These are phyloP conservation scores for Nematodospora valgi DNA, from an alignment of 805 yeast species.

Conservation along the genomic window DNA sequence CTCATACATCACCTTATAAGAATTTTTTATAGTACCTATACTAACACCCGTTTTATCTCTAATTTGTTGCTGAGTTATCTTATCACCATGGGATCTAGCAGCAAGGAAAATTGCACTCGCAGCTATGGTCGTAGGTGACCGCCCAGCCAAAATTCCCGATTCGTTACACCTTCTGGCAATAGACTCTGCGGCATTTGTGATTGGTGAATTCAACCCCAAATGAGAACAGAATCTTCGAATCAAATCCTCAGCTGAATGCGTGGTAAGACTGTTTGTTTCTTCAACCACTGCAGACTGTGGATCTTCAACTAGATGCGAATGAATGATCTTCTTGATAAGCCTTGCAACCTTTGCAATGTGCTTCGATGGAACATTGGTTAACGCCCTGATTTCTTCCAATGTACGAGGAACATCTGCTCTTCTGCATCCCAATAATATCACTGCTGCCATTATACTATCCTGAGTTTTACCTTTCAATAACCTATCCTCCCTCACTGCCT, in stretches of 20 bases:
- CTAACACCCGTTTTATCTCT: slow-evolving; percentile 95
- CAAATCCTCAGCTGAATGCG: slow-evolving; percentile 87
- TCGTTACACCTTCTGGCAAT: slow-evolving; percentile 86
- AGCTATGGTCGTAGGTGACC: slow-evolving; percentile 95
- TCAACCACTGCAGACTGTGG: slow-evolving; percentile 38
- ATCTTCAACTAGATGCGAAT: slow-evolving; percentile 50
- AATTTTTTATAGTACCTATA: slow-evolving; percentile 92
- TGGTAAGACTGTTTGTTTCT: slow-evolving; percentile 62
- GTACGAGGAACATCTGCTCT: slow-evolving; percentile 91
- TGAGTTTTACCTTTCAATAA: slow-evolving; percentile 83
- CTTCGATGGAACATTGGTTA: slow-evolving; percentile 87
- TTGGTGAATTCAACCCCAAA: slow-evolving; percentile 76
- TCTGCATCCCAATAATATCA: slow-evolving; percentile 89
- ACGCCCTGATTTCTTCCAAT: slow-evolving; percentile 90
- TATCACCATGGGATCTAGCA: slow-evolving; percentile 71
- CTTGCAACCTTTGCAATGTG: slow-evolving; percentile 90
- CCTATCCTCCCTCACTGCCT: slow-evolving; percentile 81
- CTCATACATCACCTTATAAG: slow-evolving; percentile 76
- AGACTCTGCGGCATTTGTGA: slow-evolving; percentile 89
- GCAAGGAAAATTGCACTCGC: slow-evolving; percentile 96
- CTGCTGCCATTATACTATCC: slow-evolving; percentile 93
- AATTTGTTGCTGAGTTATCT: slow-evolving; percentile 69
- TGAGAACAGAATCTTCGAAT: slow-evolving; percentile 94
- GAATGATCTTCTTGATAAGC: slow-evolving; percentile 60
- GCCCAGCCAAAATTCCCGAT: slow-evolving; percentile 88